phyloP scores from a whole-genome alignment of 768 basidiomycete genomes.

The Pholiota microspora region DNA sequence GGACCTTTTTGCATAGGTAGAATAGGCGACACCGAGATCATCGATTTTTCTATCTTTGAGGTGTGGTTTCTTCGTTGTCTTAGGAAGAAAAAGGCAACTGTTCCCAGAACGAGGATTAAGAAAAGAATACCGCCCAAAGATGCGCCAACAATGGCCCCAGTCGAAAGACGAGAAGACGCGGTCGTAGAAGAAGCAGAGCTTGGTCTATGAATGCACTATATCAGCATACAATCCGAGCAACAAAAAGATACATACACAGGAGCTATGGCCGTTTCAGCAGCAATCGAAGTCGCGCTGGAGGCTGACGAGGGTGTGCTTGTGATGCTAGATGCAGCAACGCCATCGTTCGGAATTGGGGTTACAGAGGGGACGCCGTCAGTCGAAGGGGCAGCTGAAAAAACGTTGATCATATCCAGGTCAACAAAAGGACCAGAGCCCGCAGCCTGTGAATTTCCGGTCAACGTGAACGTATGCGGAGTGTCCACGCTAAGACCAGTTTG shows the following conservation, averaged over 20 bases:
- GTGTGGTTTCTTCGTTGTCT: slow-evolving; percentile 23
- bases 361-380: not conserved
- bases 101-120: slow-evolving; percentile 23
- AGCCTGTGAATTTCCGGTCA: slow-evolving; percentile 30
- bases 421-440: slow-evolving; percentile 35
- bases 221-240: not conserved
- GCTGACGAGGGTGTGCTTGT: not conserved
- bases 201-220: not conserved
- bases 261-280: slow-evolving; percentile 7
- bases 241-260: slow-evolving; percentile 12
- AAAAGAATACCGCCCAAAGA: slow-evolving; percentile 25
- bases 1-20: slow-evolving; percentile 32
- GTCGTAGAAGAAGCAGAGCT: not conserved
- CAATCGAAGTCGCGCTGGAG: not conserved
- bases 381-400: slow-evolving; percentile 22
- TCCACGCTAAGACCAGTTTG: slow-evolving; percentile 32
- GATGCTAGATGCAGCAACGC: not conserved
- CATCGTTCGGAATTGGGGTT: slow-evolving; percentile 8
- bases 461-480: slow-evolving; percentile 35
- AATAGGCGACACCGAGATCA: slow-evolving; percentile 27
- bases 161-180: slow-evolving; percentile 18
- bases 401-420: slow-evolving; percentile 41
- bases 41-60: slow-evolving; percentile 20
- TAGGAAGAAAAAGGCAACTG: slow-evolving; percentile 22
- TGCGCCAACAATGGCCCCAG: slow-evolving; percentile 21